Percentiles rank a stretch among this genome's conserved stretches.
phyloP scores from a whole-genome alignment of 2,329 filamentous ascomycete species.

The Apiospora pterosperma region DNA sequence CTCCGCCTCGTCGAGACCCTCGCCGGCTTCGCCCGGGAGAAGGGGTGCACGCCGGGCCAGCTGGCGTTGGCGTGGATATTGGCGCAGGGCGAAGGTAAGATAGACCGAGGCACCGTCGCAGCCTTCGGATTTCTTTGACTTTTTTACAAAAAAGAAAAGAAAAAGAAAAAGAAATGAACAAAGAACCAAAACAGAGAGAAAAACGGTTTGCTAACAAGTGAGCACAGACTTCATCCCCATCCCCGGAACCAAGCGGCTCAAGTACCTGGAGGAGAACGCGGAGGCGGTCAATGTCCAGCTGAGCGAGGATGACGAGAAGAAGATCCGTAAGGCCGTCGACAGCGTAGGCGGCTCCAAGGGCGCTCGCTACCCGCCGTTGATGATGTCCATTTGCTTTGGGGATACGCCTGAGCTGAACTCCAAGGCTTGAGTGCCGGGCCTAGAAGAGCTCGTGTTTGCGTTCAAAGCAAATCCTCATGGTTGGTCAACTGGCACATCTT shows the following conservation, averaged over 20 bases:
- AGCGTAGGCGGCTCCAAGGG: slow-evolving; percentile 14
- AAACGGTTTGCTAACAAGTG: too few relatives aligned
- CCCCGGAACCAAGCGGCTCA: slow-evolving; percentile 29
- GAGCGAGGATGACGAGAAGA: slow-evolving; percentile 30
- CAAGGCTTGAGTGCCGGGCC: background rate
- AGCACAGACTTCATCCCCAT: slow-evolving; percentile 51
- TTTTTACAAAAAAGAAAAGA: too few relatives aligned
- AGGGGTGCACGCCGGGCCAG: slow-evolving; percentile 44
- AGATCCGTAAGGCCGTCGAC: slow-evolving; percentile 33
- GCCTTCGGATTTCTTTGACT: too few relatives aligned
- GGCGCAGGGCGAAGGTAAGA: slow-evolving; percentile 38
- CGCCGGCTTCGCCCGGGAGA: slow-evolving; percentile 22
- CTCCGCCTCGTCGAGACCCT: slow-evolving; percentile 26
- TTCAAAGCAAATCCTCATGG: background rate
- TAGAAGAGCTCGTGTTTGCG: background rate
- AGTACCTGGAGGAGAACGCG: slow-evolving; percentile 30
- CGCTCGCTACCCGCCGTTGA: slow-evolving; percentile 6
- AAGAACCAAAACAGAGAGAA: too few relatives aligned
- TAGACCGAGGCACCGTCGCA: too few relatives aligned
- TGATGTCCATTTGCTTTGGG: slow-evolving; percentile 9
- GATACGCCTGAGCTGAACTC: slow-evolving; percentile 7
- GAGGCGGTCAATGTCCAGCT: slow-evolving; percentile 28
- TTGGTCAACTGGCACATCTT: background rate
- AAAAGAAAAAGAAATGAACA: too few relatives aligned
- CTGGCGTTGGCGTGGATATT: slow-evolving; percentile 53